Conservation (phyloP, 768 basidiomycete genomes). For the Thelephora aurantiotincta region DNA sequence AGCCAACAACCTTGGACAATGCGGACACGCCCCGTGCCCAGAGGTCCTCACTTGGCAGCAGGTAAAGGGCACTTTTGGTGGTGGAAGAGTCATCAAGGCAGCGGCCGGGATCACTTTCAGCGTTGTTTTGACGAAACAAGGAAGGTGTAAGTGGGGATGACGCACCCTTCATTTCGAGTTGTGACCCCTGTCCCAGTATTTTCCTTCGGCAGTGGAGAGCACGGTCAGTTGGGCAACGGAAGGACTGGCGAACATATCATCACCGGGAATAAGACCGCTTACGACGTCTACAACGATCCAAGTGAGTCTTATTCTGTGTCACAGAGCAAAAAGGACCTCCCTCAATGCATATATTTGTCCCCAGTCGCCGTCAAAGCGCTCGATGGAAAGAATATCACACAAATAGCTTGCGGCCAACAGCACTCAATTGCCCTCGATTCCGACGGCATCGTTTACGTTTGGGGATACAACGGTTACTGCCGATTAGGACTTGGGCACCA, state of each 20-base stretch:
- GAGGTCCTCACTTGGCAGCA: slow-evolving; percentile 55
- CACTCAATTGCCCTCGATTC: slow-evolving; percentile 74
- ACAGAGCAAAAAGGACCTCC: slow-evolving; percentile 2
- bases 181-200: slow-evolving; percentile 38
- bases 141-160: slow-evolving; percentile 40
- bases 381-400: slow-evolving; percentile 59
- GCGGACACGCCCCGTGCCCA: slow-evolving; percentile 51
- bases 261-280: slow-evolving; percentile 73
- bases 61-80: slow-evolving; percentile 40
- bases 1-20: slow-evolving; percentile 72
- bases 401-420: slow-evolving; percentile 79
- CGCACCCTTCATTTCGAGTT: background rate
- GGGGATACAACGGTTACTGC: slow-evolving; percentile 88
- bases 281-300: slow-evolving; percentile 62
- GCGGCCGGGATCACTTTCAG: slow-evolving; percentile 80
- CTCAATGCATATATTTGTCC: slow-evolving; percentile 7
- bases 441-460: slow-evolving; percentile 66
- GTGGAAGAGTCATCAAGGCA: slow-evolving; percentile 52
- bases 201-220: slow-evolving; percentile 82
- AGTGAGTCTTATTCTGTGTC: slow-evolving; percentile 24
- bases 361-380: slow-evolving; percentile 66
- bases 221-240: slow-evolving; percentile 89
- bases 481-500: slow-evolving; percentile 83
- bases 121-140: slow-evolving; percentile 67
- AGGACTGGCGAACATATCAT: slow-evolving; percentile 85